Conservation (phyloP, 1,284 basidiomycete genomes). For the Uromyces viciae-fabae region DNA sequence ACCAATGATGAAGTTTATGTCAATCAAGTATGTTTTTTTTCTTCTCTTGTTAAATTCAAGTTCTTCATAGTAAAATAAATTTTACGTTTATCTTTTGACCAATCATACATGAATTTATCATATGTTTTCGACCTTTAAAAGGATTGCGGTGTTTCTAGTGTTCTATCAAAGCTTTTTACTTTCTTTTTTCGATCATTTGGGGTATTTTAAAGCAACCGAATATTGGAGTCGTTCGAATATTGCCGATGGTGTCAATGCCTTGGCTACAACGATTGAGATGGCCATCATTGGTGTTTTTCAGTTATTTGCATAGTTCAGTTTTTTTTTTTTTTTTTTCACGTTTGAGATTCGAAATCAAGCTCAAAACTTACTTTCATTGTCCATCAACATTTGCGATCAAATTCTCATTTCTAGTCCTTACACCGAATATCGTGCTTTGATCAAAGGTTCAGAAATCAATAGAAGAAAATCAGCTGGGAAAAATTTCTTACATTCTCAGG, state of each 20-base stretch:
- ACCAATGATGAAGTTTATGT: slow-evolving; percentile 74
- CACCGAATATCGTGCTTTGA: slow-evolving; percentile 32
- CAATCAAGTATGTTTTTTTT: slow-evolving; percentile 65
- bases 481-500: slow-evolving; percentile 36
- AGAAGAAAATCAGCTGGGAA: slow-evolving; percentile 15
- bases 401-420: slow-evolving; percentile 8
- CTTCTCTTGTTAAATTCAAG: slow-evolving; percentile 50
- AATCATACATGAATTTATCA: neutral
- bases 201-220: slow-evolving; percentile 59
- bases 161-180: slow-evolving; percentile 53
- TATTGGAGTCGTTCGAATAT: slow-evolving; percentile 56
- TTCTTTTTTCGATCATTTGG: slow-evolving; percentile 53
- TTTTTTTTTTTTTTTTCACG: too few species aligned
- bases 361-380: neutral
- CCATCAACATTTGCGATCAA: too few species aligned
- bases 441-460: slow-evolving; percentile 36
- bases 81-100: neutral
- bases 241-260: slow-evolving; percentile 73
- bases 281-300: slow-evolving; percentile 25
- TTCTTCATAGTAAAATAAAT: slow-evolving; percentile 52
- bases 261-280: slow-evolving; percentile 77
- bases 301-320: slow-evolving; percentile 30
- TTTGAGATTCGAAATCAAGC: neutral
- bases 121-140: slow-evolving; percentile 9
- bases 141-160: slow-evolving; percentile 69